Conservation (phyloP, 345 rosid genomes). For the Hibiscus mutabilis region DNA sequence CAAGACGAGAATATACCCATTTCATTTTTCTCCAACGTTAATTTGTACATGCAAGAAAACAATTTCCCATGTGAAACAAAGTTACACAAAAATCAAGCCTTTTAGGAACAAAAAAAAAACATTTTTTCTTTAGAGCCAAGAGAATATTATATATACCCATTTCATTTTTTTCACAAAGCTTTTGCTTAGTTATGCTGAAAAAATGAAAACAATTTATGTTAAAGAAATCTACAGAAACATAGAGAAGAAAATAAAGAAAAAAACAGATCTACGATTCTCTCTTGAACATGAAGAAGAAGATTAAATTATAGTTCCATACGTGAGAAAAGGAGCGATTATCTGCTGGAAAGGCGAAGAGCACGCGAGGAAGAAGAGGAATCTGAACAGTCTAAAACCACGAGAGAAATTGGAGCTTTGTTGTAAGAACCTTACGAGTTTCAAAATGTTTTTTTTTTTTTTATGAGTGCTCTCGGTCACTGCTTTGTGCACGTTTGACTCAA, state of each 20-base stretch:
- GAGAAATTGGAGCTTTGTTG: background rate
- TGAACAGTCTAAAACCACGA: background rate
- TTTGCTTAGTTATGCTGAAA: background rate
- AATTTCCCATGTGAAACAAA: background rate
- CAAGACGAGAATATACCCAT: background rate
- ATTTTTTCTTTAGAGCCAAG: background rate
- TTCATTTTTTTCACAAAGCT: background rate
- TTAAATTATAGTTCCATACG: background rate
- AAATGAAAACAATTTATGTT: background rate
- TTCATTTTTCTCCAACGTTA: background rate
- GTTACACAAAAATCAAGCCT: background rate
- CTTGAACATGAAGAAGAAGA: background rate
- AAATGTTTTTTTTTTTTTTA: background rate
- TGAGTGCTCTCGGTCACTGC: background rate
- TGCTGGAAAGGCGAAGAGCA: background rate
- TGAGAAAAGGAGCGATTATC: background rate
- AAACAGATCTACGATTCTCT: background rate
- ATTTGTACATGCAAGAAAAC: background rate
- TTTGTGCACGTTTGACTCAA: background rate
- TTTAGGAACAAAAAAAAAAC: background rate
- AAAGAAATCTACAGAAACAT: background rate
- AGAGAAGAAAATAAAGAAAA: background rate
- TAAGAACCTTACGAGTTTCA: background rate
- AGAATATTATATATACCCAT: background rate
- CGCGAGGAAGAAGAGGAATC: background rate